Percentiles rank a stretch among this genome's conserved stretches.
Evolutionary conservation across 768 basidiomycete species (phyloP).

Genomic region (Lanmaoa rubissima): DNA sequence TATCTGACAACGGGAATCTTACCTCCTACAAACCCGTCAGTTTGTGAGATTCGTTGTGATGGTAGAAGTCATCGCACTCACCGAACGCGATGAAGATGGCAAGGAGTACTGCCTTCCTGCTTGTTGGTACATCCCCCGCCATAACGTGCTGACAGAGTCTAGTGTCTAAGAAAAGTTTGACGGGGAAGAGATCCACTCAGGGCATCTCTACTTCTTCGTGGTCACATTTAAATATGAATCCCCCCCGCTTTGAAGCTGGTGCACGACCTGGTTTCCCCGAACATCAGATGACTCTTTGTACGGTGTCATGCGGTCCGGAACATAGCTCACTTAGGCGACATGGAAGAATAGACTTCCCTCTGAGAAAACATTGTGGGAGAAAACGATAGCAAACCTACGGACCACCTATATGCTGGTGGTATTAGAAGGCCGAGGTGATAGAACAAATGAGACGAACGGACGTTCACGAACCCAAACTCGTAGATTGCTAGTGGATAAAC

Average conservation of each 20-base stretch:
- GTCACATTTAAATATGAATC: slow-evolving; percentile 10
- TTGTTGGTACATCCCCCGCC: slow-evolving; percentile 53
- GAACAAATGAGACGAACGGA: neutral
- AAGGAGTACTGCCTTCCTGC: slow-evolving; percentile 58
- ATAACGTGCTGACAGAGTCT: slow-evolving; percentile 8
- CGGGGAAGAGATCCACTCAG: neutral
- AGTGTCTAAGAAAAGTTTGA: neutral
- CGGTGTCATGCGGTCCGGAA: slow-evolving; percentile 5
- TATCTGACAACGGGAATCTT: neutral
- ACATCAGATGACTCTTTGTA: slow-evolving; percentile 16
- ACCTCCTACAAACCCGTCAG: slow-evolving; percentile 20
- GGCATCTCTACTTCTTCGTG: neutral
- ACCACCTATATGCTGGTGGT: neutral
- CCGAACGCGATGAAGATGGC: slow-evolving; percentile 76
- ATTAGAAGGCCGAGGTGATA: neutral
- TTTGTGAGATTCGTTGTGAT: neutral
- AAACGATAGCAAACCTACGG: neutral
- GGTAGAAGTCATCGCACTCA: slow-evolving; percentile 29
- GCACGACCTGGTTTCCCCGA: neutral
- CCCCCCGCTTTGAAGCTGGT: neutral
- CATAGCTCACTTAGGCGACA: neutral
- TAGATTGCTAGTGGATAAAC: neutral
- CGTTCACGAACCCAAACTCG: neutral
- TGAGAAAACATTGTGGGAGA: neutral
- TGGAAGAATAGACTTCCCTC: neutral